phyloP scores from a whole-genome alignment of 2,329 filamentous ascomycete species.

The Trichophyton benhamiae region DNA sequence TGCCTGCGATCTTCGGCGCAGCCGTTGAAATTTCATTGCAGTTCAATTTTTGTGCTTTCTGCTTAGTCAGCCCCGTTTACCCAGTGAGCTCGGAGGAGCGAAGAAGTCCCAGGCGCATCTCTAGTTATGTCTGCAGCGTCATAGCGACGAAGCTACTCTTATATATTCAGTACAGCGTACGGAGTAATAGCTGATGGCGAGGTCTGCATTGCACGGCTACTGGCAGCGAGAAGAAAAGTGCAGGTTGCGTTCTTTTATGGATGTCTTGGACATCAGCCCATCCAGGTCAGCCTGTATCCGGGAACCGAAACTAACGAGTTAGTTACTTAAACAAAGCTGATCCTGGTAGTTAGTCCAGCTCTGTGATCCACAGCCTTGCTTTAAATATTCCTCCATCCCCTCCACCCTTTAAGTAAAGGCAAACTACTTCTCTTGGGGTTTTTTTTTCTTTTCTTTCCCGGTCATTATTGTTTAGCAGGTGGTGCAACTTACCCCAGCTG shows the following conservation, averaged over 20 bases:
- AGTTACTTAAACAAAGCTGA: background rate
- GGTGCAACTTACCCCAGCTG: background rate
- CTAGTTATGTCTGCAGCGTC: too few relatives aligned
- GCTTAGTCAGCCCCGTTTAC: background rate
- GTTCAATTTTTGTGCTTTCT: background rate
- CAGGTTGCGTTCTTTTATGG: background rate
- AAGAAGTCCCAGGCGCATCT: too few relatives aligned
- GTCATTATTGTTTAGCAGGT: background rate
- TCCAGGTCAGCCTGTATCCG: background rate
- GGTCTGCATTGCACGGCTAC: background rate
- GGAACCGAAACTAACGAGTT: background rate
- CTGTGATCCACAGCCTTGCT: background rate
- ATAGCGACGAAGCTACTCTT: too few relatives aligned
- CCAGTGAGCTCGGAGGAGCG: too few relatives aligned
- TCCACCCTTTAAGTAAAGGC: background rate
- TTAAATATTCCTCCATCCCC: background rate
- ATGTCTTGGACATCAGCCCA: background rate
- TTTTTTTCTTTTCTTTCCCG: slow-evolving; percentile 6
- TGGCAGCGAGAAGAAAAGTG: background rate
- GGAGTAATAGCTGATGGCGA: background rate
- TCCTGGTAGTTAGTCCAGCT: background rate
- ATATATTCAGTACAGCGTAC: background rate
- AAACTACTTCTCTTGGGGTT: slow-evolving; percentile 11
- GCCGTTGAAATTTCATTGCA: background rate
- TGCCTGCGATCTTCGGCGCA: background rate